Base-by-base conservation (phyloP, 768 basidiomycete genomes). In the Tylopilus felleus region DNA sequence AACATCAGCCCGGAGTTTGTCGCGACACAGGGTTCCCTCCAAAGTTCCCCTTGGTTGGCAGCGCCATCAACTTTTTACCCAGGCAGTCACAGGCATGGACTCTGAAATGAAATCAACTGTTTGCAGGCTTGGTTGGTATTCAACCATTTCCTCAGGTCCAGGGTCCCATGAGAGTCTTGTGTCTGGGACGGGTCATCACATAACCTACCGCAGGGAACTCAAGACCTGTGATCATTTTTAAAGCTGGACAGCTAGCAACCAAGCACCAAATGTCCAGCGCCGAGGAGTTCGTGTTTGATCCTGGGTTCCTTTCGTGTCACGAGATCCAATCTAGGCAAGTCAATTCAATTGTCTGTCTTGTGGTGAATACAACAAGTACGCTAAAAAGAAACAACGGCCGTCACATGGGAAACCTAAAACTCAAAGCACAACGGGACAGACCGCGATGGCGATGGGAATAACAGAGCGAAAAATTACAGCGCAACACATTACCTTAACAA, bases 351-450 rank as follows among this genome's bases (percentile, higher is more conserved):
- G 42, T 31, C 38, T 28, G 56, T 47, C 58, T 60, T 53, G 58
- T 45, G 49, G 27, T 23, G 28, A 45, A 16, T 41, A 53, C 49
- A 57, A 60, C 51, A 51, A 55, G 56, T 41, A 46, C 42, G 47
- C 47, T 53, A 56, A 44, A 53, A 16, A 43, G 36, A 42, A 47
- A 65, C 38, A 50, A 39, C 41, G 16, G 25, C 10, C 17, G 38
- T 42, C 51, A 41, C 29, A 25, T 19, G 17, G 5, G 47, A 44
- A 49, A 33, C 21, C 17, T 19, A 8, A 54, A 46, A 31, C 12
- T 14, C 38, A 41, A 33, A 52, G 44, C 56, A 51, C 42, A 56
- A 12, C 13, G 49, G 12, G 42, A 50, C 9, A 51, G 35, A 36
- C 35, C 59, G n/a, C n/a, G 21, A 51, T 12, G 10, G n/a, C n/a